Conservation (phyloP, 345 rosid genomes). For the Nasturtium officinale region DNA sequence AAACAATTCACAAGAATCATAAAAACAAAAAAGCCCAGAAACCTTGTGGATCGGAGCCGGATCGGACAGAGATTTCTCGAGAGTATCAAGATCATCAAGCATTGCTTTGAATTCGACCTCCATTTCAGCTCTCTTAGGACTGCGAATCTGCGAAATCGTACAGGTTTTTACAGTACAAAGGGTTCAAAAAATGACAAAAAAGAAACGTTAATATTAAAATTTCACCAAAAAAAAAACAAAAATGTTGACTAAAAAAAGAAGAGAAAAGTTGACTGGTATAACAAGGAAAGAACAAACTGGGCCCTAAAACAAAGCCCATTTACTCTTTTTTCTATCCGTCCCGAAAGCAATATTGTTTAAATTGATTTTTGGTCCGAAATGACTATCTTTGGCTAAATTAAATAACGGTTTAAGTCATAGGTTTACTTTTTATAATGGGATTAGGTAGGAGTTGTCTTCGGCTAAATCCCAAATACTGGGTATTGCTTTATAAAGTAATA, state of each 20-base stretch:
- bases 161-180: not conserved
- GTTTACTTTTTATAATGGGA: too few relatives aligned
- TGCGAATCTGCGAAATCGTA: constrained; percentile 2
- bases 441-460: too few relatives aligned
- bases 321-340: too few relatives aligned
- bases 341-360: too few relatives aligned
- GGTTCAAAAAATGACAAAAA: too few relatives aligned
- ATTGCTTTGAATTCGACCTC: constrained; percentile 71
- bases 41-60: constrained; percentile 71
- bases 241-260: constrained; percentile 11
- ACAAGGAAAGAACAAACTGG: constrained; percentile 12
- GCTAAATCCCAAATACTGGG: too few relatives aligned
- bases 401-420: too few relatives aligned
- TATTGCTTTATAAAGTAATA: too few relatives aligned
- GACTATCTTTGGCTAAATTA: too few relatives aligned
- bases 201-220: constrained; percentile 14
- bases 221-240: not conserved
- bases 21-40: not conserved
- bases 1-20: not conserved
- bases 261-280: constrained; percentile 2
- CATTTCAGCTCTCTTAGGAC: constrained; percentile 45
- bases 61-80: constrained; percentile 62
- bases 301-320: not conserved
- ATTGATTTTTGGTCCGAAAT: too few relatives aligned
- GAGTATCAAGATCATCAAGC: constrained; percentile 59